Evolutionary conservation across 768 basidiomycete species (phyloP).

Genomic region (Mycena amicta): DNA sequence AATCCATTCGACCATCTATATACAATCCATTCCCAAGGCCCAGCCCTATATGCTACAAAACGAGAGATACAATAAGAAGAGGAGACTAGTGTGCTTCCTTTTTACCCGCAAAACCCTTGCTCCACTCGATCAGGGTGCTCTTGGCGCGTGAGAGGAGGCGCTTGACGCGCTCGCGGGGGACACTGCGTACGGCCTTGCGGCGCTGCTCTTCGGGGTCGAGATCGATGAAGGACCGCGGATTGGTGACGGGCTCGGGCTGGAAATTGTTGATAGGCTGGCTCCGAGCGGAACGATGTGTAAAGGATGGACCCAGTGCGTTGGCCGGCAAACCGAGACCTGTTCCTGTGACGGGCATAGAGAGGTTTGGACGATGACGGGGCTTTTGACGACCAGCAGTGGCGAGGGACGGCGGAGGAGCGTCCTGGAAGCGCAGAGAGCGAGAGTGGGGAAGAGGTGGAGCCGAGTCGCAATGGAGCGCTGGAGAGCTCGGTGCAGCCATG

Average conservation of each 20-base stretch:
- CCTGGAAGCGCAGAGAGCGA: slow-evolving; percentile 18
- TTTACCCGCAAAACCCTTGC: slow-evolving; percentile 18
- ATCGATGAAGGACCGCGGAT: slow-evolving; percentile 23
- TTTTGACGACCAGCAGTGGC: slow-evolving; percentile 20
- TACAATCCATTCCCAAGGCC: background rate
- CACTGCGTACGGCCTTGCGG: slow-evolving; percentile 6
- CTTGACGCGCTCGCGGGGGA: slow-evolving; percentile 17
- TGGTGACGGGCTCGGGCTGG: background rate
- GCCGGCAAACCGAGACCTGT: background rate
- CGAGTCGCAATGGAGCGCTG: background rate
- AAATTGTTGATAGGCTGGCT: slow-evolving; percentile 12
- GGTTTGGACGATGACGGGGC: slow-evolving; percentile 18
- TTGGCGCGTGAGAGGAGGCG: slow-evolving; percentile 18
- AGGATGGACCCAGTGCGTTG: slow-evolving; percentile 13
- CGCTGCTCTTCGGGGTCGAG: slow-evolving; percentile 14
- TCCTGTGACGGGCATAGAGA: slow-evolving; percentile 19
- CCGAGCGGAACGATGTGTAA: slow-evolving; percentile 15
- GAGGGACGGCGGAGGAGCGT: slow-evolving; percentile 13
- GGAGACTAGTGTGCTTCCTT: background rate
- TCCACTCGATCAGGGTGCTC: slow-evolving; percentile 22
- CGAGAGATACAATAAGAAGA: background rate
- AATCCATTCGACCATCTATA: background rate
- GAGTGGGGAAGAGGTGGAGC: slow-evolving; percentile 1
- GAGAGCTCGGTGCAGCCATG: slow-evolving; percentile 13
- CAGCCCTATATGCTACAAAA: background rate